Percentiles rank a stretch among this genome's conserved stretches.
Evolutionary conservation across 1,284 basidiomycete species (phyloP).

Genomic region (Moniliella sp.): DNA sequence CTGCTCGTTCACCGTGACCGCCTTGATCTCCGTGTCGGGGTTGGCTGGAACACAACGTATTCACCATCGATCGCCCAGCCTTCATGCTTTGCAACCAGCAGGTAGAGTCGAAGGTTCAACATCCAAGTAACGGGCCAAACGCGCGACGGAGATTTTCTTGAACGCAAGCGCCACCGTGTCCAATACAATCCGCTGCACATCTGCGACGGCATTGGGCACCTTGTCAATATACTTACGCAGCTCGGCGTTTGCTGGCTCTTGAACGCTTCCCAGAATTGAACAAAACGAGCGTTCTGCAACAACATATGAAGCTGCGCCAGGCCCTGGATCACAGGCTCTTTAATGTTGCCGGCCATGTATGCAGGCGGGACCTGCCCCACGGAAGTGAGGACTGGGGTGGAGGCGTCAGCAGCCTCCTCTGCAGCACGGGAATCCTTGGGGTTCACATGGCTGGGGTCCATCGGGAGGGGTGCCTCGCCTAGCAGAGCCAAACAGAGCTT

Average conservation of each 20-base stretch:
- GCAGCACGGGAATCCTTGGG: too few relatives aligned
- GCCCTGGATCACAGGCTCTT: constrained; percentile 46
- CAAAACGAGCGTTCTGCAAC: constrained; percentile 68
- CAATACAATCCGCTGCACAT: constrained; percentile 52
- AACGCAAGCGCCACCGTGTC: constrained; percentile 58
- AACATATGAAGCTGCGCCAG: constrained; percentile 54
- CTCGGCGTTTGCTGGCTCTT: too few relatives aligned
- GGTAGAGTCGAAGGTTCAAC: constrained; percentile 35
- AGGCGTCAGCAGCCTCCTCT: too few relatives aligned
- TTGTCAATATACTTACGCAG: constrained; percentile 66
- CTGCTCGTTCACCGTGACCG: constrained; percentile 72
- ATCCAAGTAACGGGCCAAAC: constrained; percentile 53
- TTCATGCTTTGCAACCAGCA: constrained; percentile 39
- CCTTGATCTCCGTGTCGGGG: constrained; percentile 59
- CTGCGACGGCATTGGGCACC: constrained; percentile 56
- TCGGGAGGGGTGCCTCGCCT: constrained; percentile 42
- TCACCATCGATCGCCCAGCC: constrained; percentile 55
- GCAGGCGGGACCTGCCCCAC: too few relatives aligned
- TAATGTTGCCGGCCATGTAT: constrained; percentile 34
- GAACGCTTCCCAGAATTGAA: constrained; percentile 83
- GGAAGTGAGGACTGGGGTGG: too few relatives aligned
- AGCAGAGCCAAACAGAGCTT: constrained; percentile 73
- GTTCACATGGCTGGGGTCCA: too few relatives aligned
- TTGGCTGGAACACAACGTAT: constrained; percentile 47
- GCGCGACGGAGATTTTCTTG: constrained; percentile 48